Base-by-base conservation (phyloP, 2,329 filamentous ascomycete species). In the Ophiosphaerella narmari region DNA sequence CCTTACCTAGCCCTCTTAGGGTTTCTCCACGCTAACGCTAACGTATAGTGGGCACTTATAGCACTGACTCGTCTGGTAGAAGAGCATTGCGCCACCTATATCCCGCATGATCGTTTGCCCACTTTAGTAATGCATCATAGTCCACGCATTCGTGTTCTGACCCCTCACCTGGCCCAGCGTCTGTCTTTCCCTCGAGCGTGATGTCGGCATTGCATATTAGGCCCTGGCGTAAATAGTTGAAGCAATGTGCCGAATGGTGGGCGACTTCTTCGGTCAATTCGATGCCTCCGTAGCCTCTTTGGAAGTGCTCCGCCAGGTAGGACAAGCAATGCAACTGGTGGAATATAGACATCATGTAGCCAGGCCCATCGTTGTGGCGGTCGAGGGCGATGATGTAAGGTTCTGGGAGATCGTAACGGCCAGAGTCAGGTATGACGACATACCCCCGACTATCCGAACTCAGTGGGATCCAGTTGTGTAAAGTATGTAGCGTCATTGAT, bases 301-400 rank as follows among this genome's bases (percentile, higher is more conserved):
- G 57, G 48, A 59, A 65, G 36, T 61, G 57, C 32, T 54, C 52
- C 2, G 51, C 57, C 12, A 63, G 55, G 33, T 65, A 63, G 2
- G 60, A 62, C n/a, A 66, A 43, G 40, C 61, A 66, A 52, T 66
- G 61, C 5, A 66, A 50, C 42, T 64, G 57, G 55, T 66, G 63
- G 52, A 66, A 66, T 1, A 60, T 55, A 23, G 61, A 61, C 31
- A 65, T 53, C 59, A 63, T 63, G 44, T 60, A 65, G 13, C 59
- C 57, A 0, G 55, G 59, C 2, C 61, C 59, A 18, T 62, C 51
- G 23, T 50, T 54, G 18, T 53, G 43, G 32, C 61, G 57, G 36
- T 61, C 56, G 31, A 59, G 18, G 32, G 55, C 52, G 31, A 62
- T 54, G 11, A 32, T 50, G 49, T 62, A 59, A 16, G 61, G 59